phyloP scores from a whole-genome alignment of 139 green algal species.

The Diplosphaera chodatii region DNA sequence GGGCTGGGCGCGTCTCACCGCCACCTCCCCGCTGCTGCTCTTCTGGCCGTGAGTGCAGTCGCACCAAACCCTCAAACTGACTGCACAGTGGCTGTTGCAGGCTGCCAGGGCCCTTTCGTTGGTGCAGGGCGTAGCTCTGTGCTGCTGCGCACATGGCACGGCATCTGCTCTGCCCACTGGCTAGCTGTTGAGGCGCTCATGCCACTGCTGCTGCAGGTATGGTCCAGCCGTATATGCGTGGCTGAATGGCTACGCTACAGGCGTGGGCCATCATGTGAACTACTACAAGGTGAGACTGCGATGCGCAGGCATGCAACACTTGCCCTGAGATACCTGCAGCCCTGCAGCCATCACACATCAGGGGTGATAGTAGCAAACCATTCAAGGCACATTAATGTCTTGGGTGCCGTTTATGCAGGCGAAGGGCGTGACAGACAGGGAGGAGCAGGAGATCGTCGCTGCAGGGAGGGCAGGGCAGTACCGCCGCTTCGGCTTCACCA shows the following conservation, averaged over 20 bases:
- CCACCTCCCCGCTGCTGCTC: not conserved
- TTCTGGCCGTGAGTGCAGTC: not conserved
- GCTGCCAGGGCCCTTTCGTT: not conserved
- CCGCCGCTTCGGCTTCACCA: not conserved
- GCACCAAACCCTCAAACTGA: not conserved
- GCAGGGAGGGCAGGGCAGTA: not conserved
- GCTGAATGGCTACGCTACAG: not conserved
- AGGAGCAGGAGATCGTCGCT: not conserved
- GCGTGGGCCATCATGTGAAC: not conserved
- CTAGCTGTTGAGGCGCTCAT: no score
- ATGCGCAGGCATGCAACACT: not conserved
- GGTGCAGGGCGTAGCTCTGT: not conserved
- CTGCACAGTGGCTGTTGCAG: not conserved
- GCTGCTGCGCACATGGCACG: not conserved
- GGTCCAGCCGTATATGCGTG: not conserved
- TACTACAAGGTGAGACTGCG: not conserved
- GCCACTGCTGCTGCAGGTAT: not conserved
- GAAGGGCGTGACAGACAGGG: not conserved
- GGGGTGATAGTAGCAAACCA: not conserved
- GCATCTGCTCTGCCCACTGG: no score
- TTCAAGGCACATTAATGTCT: not conserved
- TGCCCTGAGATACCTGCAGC: not conserved
- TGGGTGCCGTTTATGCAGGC: not conserved
- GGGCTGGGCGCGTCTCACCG: not conserved
- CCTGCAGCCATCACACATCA: not conserved